phyloP scores from a whole-genome alignment of 1,139 yeast species.

The Yamadazyma triangularis region DNA sequence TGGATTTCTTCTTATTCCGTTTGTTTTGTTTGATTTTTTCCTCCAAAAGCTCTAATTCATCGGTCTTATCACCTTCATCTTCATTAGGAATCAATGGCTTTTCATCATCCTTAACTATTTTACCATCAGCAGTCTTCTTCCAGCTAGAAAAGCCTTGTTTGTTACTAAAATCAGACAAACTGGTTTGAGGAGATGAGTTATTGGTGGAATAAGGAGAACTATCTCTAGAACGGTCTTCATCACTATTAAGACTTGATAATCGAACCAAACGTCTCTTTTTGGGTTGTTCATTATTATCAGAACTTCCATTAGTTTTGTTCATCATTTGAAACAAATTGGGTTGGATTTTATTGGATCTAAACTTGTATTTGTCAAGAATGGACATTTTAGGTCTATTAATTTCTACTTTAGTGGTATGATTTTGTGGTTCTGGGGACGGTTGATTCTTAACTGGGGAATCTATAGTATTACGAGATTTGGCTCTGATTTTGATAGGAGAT shows the following conservation, averaged over 20 bases:
- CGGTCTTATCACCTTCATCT: slow-evolving; percentile 13
- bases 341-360: slow-evolving; percentile 19
- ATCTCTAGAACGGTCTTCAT: slow-evolving; percentile 7
- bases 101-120: slow-evolving; percentile 5
- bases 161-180: slow-evolving; percentile 9
- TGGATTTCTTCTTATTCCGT: slow-evolving; percentile 14
- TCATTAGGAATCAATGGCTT: slow-evolving; percentile 5
- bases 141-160: slow-evolving; percentile 4
- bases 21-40: slow-evolving; percentile 34
- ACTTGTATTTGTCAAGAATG: slow-evolving; percentile 48
- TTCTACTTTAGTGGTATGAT: slow-evolving; percentile 47
- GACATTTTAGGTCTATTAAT: slow-evolving; percentile 49
- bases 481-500: slow-evolving; percentile 32
- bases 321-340: slow-evolving; percentile 22
- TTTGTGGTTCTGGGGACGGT: slow-evolving; percentile 8
- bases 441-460: slow-evolving; percentile 17
- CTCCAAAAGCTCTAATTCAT: slow-evolving; percentile 38
- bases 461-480: slow-evolving; percentile 26
- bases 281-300: slow-evolving; percentile 13
- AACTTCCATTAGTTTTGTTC: slow-evolving; percentile 7
- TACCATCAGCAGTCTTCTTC: slow-evolving; percentile 10
- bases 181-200: slow-evolving; percentile 2
- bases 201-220: slow-evolving; percentile 8
- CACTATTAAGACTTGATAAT: slow-evolving; percentile 19
- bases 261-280: slow-evolving; percentile 37